Evolutionary conservation across 2,329 filamentous ascomycete species (phyloP).

Genomic region (Fusarium oligoseptatum): DNA sequence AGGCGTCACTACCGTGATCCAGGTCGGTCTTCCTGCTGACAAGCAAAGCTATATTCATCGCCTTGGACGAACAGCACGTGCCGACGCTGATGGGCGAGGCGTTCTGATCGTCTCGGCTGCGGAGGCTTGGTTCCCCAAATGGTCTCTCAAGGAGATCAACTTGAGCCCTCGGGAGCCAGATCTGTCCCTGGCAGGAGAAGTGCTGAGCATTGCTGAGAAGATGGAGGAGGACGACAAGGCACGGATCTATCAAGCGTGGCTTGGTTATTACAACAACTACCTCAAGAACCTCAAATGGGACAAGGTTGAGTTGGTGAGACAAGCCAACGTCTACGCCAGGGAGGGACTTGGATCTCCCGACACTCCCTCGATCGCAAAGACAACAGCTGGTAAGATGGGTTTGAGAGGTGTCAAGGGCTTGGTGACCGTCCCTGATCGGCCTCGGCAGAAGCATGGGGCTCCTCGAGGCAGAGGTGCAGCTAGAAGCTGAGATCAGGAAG

Average conservation of each 20-base stretch:
- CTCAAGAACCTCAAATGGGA: slow-evolving; percentile 60
- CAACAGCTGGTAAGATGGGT: slow-evolving; percentile 69
- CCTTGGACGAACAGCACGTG: slow-evolving; percentile 75
- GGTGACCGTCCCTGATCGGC: slow-evolving; percentile 59
- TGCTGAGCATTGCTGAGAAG: slow-evolving; percentile 54
- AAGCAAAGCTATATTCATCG: slow-evolving; percentile 77
- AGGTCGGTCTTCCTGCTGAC: slow-evolving; percentile 70
- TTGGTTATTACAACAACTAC: slow-evolving; percentile 68
- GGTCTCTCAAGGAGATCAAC: slow-evolving; percentile 66
- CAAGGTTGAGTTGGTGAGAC: slow-evolving; percentile 60
- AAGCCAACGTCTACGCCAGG: slow-evolving; percentile 65
- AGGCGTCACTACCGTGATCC: slow-evolving; percentile 75
- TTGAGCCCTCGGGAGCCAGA: slow-evolving; percentile 63
- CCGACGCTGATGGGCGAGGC: slow-evolving; percentile 73
- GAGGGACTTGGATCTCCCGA: slow-evolving; percentile 62
- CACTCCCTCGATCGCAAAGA: slow-evolving; percentile 62
- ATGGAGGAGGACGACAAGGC: slow-evolving; percentile 61
- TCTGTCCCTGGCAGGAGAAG: slow-evolving; percentile 56
- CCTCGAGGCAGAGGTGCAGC: neutral
- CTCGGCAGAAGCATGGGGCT: slow-evolving; percentile 46
- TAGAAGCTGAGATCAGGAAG: neutral
- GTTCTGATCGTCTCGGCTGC: slow-evolving; percentile 68
- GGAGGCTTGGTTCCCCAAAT: slow-evolving; percentile 65
- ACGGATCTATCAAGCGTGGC: slow-evolving; percentile 69
- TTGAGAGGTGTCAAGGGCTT: slow-evolving; percentile 65